Conservation (phyloP, 1,284 basidiomycete genomes). For the Sporisorium exsertum region DNA sequence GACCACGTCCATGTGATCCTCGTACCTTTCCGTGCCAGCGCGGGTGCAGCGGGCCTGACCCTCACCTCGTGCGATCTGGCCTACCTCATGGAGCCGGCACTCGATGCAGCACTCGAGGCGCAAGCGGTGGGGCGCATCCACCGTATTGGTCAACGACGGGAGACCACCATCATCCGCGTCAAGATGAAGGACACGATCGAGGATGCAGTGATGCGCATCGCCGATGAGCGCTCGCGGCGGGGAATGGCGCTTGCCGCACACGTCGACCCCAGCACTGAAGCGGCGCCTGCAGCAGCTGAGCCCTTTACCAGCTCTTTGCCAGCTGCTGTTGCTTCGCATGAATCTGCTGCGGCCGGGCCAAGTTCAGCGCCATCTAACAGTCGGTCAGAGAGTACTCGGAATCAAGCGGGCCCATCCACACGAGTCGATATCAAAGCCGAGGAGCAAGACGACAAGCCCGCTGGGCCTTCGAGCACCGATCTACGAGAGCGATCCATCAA, state of each 20-base stretch:
- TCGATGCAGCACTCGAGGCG: slow-evolving; percentile 50
- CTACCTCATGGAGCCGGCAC: slow-evolving; percentile 52
- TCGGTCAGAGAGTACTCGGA: neutral
- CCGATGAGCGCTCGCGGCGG: slow-evolving; percentile 35
- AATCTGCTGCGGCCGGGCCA: neutral
- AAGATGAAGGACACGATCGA: slow-evolving; percentile 58
- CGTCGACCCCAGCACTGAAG: neutral
- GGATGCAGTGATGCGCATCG: slow-evolving; percentile 50
- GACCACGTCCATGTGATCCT: slow-evolving; percentile 40
- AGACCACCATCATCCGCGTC: slow-evolving; percentile 50
- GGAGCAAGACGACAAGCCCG: neutral
- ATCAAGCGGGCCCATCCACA: neutral
- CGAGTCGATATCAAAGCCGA: neutral
- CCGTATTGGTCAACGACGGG: slow-evolving; percentile 50
- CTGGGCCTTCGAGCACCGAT: neutral
- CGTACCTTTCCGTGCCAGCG: slow-evolving; percentile 50
- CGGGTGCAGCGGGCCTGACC: slow-evolving; percentile 58
- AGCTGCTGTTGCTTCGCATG: neutral
- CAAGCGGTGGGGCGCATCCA: slow-evolving; percentile 53
- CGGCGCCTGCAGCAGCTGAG: neutral
- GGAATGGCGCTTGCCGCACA: slow-evolving; percentile 44
- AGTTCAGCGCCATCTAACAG: slow-evolving; percentile 1
- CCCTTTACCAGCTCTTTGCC: neutral
- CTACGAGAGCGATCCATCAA: slow-evolving; percentile 44
- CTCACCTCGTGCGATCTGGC: slow-evolving; percentile 52